Base-by-base conservation (phyloP, 306 rosid genomes). In the Abrus precatorius region DNA sequence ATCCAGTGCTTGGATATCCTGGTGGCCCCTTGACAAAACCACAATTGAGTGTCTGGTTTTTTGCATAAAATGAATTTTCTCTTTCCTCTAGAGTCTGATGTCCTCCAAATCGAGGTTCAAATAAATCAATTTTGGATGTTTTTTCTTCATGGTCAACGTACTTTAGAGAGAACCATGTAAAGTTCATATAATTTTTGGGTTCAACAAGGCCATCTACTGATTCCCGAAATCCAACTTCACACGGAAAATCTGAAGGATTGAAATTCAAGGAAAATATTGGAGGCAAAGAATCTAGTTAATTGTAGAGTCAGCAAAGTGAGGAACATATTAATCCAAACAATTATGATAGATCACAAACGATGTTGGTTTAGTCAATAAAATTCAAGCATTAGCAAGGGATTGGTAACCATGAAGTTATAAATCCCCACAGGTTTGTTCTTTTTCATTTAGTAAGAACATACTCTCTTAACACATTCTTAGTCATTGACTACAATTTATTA, bases 51-150 rank as follows among this genome's bases (percentile, higher is more conserved):
- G 89, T 92, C 70, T 95, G 97, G 84, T 87, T 87, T 81, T 74
- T 82, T 1, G 84, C 97, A 84, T 84, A 54, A 86, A 91, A 95
- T 70, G 98, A 91, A 74, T 75, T 86, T 85, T 92, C 92, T 76
- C 98, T 91, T 84, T 91, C 97, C 72, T 68, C 82, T 33, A 90
- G 93, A 33, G 91, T 90, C 85, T 88, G 97, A 65, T 91, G 90
- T 57, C 98, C 98, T 79, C 97, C 98, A 86, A 94, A 91, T 82
- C 88, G 95, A 72, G 95, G 92, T 79, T 83, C 83, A 77, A 80
- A 81, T 50, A 79, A 60, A 81, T 79, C 72, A 60, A n/a, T 75
- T 34, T 40, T 11, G 20, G 76, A 84, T 64, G 49, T 64, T 36
- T 77, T 69, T 54, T 84, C 91, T 86, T 92, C 97, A 49, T 65